Percentiles rank a stretch among this genome's conserved stretches.
These are phyloP conservation scores for Tolypocladium endophyticum DNA, from an alignment of 2,329 filamentous ascomycete genomes.

Conservation along the genomic window DNA sequence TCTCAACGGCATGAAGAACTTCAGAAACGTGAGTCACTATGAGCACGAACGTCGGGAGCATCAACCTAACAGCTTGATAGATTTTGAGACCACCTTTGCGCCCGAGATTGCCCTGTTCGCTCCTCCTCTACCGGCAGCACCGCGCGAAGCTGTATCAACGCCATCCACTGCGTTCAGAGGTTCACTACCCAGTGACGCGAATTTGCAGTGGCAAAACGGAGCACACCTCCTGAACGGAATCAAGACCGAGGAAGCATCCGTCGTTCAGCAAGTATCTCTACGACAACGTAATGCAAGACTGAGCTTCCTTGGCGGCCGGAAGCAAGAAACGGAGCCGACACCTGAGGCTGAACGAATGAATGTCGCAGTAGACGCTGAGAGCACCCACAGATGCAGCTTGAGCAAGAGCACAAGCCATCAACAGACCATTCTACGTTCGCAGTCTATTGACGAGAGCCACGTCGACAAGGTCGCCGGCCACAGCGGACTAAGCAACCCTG, in stretches of 20 bases:
- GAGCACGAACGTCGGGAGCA: not conserved
- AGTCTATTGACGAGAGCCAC: conserved; percentile 18
- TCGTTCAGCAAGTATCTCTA: conserved; percentile 39
- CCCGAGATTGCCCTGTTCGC: conserved; percentile 55
- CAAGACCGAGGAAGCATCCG: conserved; percentile 37
- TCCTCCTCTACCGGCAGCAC: conserved; percentile 29
- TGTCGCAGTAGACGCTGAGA: conserved; percentile 21
- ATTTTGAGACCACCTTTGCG: conserved; percentile 52
- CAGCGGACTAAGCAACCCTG: conserved; percentile 11
- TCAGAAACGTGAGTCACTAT: conserved; percentile 46
- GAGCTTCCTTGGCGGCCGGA: conserved; percentile 46
- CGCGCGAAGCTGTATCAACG: conserved; percentile 28
- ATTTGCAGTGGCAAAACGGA: conserved; percentile 19
- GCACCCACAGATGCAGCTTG: conserved; percentile 16
- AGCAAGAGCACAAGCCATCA: conserved; percentile 20
- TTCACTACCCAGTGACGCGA: conserved; percentile 31
- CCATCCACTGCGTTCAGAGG: conserved; percentile 36
- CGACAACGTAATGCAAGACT: conserved; percentile 42
- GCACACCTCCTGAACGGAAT: conserved; percentile 22
- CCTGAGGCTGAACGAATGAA: conserved; percentile 17
- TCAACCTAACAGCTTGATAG: conserved; percentile 26
- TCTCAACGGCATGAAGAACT: conserved; percentile 48
- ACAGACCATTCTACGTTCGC: conserved; percentile 34
- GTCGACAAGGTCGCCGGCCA: conserved; percentile 6
- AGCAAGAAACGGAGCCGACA: conserved; percentile 27